These are phyloP conservation scores for Globomyces pollinis-pini DNA, from an alignment of 192 early-diverging fungal genomes.

Conservation along the genomic window DNA sequence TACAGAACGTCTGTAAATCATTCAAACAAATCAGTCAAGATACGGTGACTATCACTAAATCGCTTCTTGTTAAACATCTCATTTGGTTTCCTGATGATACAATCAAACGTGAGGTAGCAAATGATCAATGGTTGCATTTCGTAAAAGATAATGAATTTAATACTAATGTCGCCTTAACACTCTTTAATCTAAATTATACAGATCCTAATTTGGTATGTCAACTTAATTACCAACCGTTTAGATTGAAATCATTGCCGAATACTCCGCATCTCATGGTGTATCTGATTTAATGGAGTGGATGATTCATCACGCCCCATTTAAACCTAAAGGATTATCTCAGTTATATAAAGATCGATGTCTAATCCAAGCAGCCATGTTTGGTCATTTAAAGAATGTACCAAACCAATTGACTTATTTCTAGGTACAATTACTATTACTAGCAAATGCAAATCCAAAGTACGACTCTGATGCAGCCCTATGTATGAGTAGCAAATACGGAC, in stretches of 20 bases:
- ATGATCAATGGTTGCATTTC: slow-evolving; percentile 3
- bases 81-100: not conserved
- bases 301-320: not conserved
- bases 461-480: slow-evolving; percentile 6
- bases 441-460: slow-evolving; percentile 1
- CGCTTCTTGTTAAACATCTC: not conserved
- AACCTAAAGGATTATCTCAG: not conserved
- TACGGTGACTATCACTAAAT: not conserved
- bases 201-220: too few species aligned
- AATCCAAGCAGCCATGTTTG: slow-evolving; percentile 4
- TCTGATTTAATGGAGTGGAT: slow-evolving; percentile 1
- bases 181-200: not conserved
- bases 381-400: not conserved
- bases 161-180: not conserved
- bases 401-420: not conserved
- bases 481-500: slow-evolving; percentile 3
- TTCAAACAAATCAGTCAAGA: not conserved
- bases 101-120: not conserved
- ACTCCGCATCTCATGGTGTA: not conserved
- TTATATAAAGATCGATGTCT: not conserved
- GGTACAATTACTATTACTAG: slow-evolving; percentile 2
- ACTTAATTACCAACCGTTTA: not conserved
- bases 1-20: not conserved
- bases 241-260: slow-evolving; percentile 3
- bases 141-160: slow-evolving; percentile 3